Percentiles rank a stretch among this genome's conserved stretches.
Evolutionary conservation across 495 filamentous ascomycete species (phyloP).

Genomic region (Rhypophila decipiens): DNA sequence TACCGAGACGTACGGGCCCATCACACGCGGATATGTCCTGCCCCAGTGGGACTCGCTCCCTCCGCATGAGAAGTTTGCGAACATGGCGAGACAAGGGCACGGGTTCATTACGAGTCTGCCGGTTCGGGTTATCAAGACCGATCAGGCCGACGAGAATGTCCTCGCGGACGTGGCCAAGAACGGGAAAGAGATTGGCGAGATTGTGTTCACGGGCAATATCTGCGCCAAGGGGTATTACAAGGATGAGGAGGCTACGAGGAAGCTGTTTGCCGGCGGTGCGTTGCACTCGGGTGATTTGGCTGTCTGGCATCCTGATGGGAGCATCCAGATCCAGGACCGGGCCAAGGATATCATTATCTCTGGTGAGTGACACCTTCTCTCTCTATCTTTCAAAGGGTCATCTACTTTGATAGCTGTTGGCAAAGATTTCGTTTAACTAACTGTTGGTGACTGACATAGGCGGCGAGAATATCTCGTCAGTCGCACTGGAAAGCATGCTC

Average conservation of each 20-base stretch:
- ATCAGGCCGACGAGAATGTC: conserved; percentile 53
- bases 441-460: conserved; percentile 48
- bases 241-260: conserved; percentile 77
- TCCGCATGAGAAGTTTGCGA: conserved; percentile 64
- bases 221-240: conserved; percentile 90
- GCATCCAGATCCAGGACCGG: conserved; percentile 85
- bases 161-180: conserved; percentile 72
- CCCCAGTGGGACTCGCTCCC: conserved; percentile 72
- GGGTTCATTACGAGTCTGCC: conserved; percentile 83
- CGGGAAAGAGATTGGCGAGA: conserved; percentile 89
- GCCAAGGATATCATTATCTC: conserved; percentile 98
- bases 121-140: conserved; percentile 74
- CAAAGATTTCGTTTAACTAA: background rate
- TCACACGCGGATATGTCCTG: conserved; percentile 86
- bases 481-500: conserved; percentile 90
- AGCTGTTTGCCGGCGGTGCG: conserved; percentile 82
- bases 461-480: conserved; percentile 93
- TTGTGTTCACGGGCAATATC: conserved; percentile 86
- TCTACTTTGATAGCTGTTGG: background rate
- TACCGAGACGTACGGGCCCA: conserved; percentile 94
- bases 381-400: background rate
- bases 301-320: conserved; percentile 84
- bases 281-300: conserved; percentile 88
- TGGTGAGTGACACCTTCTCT: conserved; percentile 46
- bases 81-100: conserved; percentile 87